Evolutionary conservation across 306 rosid species (phyloP).

Genomic region (Neltuma alba): DNA sequence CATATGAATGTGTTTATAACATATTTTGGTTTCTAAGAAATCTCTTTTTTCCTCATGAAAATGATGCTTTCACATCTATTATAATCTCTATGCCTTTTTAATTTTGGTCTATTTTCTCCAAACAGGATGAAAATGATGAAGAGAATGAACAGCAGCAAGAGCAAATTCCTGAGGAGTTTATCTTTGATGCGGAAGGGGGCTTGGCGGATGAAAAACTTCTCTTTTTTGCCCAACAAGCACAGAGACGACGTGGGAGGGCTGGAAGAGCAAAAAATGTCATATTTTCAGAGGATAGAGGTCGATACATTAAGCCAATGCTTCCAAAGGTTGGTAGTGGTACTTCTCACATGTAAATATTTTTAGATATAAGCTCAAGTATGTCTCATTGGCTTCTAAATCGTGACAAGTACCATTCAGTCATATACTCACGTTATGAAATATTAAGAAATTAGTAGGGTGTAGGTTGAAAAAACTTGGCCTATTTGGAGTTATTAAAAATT

Average conservation of each 20-base stretch:
- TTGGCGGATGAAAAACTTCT: slow-evolving; percentile 97
- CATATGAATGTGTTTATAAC: slow-evolving; percentile 26
- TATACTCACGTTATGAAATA: background rate
- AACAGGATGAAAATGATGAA: slow-evolving; percentile 81
- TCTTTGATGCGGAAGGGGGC: slow-evolving; percentile 98
- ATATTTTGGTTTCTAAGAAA: slow-evolving; percentile 18
- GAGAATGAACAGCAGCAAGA: slow-evolving; percentile 86
- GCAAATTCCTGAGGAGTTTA: slow-evolving; percentile 89
- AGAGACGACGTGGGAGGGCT: slow-evolving; percentile 88
- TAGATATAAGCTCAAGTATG: slow-evolving; percentile 25
- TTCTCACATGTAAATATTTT: background rate
- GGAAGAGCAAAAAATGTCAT: slow-evolving; percentile 98
- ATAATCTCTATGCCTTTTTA: background rate
- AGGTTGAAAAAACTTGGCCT: too few relatives aligned
- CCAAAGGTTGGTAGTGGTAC: slow-evolving; percentile 65
- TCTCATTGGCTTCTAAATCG: slow-evolving; percentile 17
- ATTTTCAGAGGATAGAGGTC: slow-evolving; percentile 97
- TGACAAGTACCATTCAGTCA: background rate
- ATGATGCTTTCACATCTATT: slow-evolving; percentile 13
- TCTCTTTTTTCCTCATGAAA: background rate
- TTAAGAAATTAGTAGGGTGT: background rate
- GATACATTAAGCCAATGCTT: slow-evolving; percentile 96
- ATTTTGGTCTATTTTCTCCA: slow-evolving; percentile 26
- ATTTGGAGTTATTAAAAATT: background rate
- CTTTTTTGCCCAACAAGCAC: slow-evolving; percentile 97